phyloP scores from a whole-genome alignment of 2,329 filamentous ascomycete genomes.

The Rutstroemia sp. region DNA sequence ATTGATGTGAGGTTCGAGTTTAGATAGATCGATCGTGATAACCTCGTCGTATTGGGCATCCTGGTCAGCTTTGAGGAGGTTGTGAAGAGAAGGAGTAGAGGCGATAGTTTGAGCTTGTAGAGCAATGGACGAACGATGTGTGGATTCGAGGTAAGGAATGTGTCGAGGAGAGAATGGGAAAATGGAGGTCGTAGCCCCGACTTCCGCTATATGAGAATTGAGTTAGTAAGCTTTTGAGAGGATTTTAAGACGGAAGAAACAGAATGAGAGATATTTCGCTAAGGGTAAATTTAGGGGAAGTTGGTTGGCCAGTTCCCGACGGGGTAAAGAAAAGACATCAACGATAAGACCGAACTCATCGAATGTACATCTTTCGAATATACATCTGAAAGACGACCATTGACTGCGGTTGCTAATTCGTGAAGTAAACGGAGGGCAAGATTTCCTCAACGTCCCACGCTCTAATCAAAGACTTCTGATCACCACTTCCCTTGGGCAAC shows the following conservation, averaged over 20 bases:
- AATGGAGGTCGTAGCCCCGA: constrained; percentile 75
- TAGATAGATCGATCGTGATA: constrained; percentile 83
- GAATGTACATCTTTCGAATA: too few species aligned
- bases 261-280: too few species aligned
- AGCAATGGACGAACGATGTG: constrained; percentile 53
- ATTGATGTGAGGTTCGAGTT: constrained; percentile 92
- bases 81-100: constrained; percentile 37
- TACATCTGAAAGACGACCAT: too few species aligned
- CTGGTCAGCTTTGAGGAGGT: constrained; percentile 68
- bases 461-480: too few species aligned
- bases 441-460: too few species aligned
- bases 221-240: background rate
- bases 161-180: constrained; percentile 83
- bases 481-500: too few species aligned
- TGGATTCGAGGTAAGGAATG: constrained; percentile 78
- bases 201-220: constrained; percentile 47
- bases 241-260: background rate
- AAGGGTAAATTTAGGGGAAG: too few species aligned
- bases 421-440: too few species aligned
- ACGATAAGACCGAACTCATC: too few species aligned
- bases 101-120: constrained; percentile 26
- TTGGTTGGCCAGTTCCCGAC: too few species aligned
- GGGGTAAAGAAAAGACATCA: too few species aligned
- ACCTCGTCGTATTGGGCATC: constrained; percentile 84
- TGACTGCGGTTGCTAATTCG: too few species aligned